A percentile compares a stretch with the other conserved stretches of the same genome.
These are phyloP conservation scores for Oenanthe sinensis DNA, from an alignment of 129 eudicot species.

Conservation along the genomic window DNA sequence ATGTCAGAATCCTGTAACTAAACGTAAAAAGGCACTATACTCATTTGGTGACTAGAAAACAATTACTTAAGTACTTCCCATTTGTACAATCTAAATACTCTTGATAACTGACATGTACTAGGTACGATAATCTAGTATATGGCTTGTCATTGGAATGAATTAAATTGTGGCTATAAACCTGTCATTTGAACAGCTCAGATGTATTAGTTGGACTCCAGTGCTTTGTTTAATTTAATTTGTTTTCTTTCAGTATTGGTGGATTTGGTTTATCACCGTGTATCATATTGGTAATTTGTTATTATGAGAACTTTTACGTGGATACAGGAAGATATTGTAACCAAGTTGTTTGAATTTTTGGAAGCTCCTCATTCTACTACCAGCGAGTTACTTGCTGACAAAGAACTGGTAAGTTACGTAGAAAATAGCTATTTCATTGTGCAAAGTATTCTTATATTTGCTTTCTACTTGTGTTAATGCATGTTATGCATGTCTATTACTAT, in stretches of 20 bases:
- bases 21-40: not conserved
- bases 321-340: slow-evolving; percentile 80
- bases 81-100: too few relatives aligned
- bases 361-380: slow-evolving; percentile 76
- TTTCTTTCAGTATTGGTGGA: not conserved
- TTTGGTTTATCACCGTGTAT: not conserved
- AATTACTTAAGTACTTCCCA: not conserved
- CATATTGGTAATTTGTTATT: not conserved
- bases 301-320: slow-evolving; percentile 1
- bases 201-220: not conserved
- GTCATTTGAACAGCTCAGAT: not conserved
- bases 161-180: not conserved
- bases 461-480: not conserved
- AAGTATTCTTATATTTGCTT: not conserved
- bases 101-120: not conserved
- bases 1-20: not conserved
- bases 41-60: not conserved
- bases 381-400: slow-evolving; percentile 70
- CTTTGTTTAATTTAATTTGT: not conserved
- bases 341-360: slow-evolving; percentile 77
- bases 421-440: not conserved
- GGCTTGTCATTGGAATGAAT: not conserved
- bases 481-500: slow-evolving; percentile 14
- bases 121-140: not conserved
- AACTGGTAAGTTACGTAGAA: slow-evolving; percentile 42